These are phyloP conservation scores for Fusarium sp. DNA, from an alignment of 2,329 filamentous ascomycete genomes.

Conservation along the genomic window DNA sequence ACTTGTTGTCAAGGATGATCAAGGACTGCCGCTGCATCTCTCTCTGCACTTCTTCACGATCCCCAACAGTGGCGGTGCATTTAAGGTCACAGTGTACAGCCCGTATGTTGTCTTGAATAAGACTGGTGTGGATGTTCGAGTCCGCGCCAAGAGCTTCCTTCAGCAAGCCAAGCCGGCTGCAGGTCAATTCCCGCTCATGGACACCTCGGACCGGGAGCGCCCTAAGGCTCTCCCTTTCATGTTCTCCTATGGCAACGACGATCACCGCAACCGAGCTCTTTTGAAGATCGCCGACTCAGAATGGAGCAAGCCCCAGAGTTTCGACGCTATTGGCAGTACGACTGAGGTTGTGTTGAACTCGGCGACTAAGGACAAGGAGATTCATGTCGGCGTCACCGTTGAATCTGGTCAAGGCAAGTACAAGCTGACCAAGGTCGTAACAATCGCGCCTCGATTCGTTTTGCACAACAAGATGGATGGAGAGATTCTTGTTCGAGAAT, in stretches of 20 bases:
- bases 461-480: slow-evolving; percentile 94
- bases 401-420: slow-evolving; percentile 96
- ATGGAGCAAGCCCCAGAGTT: slow-evolving; percentile 98
- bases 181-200: slow-evolving; percentile 77
- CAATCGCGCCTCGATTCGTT: slow-evolving; percentile 91
- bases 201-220: slow-evolving; percentile 66
- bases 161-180: slow-evolving; percentile 86
- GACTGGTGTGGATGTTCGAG: slow-evolving; percentile 88
- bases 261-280: slow-evolving; percentile 90
- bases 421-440: slow-evolving; percentile 96
- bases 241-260: slow-evolving; percentile 93
- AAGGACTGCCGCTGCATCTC: slow-evolving; percentile 83
- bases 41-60: slow-evolving; percentile 92
- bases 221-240: slow-evolving; percentile 91
- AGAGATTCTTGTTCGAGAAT: slow-evolving; percentile 90
- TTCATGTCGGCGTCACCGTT: slow-evolving; percentile 91
- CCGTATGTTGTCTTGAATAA: slow-evolving; percentile 97
- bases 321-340: slow-evolving; percentile 95
- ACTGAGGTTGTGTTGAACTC: slow-evolving; percentile 89
- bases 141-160: slow-evolving; percentile 90
- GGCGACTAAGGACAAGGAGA: slow-evolving; percentile 79
- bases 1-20: slow-evolving; percentile 86
- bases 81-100: slow-evolving; percentile 95
- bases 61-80: slow-evolving; percentile 93
- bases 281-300: slow-evolving; percentile 90